These are phyloP conservation scores for Solanum chmielewskii DNA, from an alignment of 257 asterid genomes.

Conservation along the genomic window DNA sequence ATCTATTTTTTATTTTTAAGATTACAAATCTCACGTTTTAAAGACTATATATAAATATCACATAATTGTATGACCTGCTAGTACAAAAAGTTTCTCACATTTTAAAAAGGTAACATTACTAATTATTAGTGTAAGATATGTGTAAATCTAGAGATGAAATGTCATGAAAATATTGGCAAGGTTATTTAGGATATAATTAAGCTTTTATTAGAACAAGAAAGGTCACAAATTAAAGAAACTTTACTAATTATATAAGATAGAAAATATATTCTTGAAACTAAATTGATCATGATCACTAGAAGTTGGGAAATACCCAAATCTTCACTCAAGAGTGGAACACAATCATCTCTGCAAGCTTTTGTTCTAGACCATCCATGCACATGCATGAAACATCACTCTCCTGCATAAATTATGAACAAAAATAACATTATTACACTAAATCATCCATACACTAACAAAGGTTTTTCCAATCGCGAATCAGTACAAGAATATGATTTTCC, in stretches of 20 bases:
- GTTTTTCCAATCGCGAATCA: not conserved
- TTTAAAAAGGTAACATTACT: not conserved
- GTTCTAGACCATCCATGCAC: not conserved
- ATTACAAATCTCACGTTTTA: no score
- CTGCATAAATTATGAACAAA: not conserved
- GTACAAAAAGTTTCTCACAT: no score
- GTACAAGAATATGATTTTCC: not conserved
- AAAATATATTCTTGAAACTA: not conserved
- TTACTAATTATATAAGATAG: not conserved
- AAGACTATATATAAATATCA: no score
- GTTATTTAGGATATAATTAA: not conserved
- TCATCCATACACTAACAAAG: not conserved
- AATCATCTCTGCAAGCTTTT: not conserved
- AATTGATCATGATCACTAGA: not conserved
- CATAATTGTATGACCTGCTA: no score
- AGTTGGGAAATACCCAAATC: not conserved
- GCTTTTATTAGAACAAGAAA: not conserved
- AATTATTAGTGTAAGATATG: not conserved
- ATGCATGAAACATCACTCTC: not conserved
- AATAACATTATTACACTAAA: not conserved
- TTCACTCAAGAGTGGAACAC: not conserved
- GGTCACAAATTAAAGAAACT: not conserved
- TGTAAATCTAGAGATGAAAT: not conserved
- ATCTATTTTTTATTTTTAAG: no score
- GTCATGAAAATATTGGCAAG: not conserved